Evolutionary conservation across 2,329 filamentous ascomycete genomes (phyloP).

Genomic region (Hymenoscyphus repandus): DNA sequence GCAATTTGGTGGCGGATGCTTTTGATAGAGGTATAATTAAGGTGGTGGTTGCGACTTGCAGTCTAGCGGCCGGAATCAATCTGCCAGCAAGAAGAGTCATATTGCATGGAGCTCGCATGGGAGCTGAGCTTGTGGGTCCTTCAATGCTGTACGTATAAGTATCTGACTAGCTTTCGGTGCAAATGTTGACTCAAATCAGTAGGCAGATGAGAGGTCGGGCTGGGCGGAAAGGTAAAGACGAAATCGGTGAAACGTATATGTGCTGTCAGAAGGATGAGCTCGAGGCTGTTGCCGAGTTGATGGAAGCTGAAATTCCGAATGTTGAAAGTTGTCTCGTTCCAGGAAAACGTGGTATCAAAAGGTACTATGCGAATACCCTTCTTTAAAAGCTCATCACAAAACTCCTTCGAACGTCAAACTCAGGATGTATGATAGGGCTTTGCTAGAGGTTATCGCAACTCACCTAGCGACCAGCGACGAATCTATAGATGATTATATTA

Average conservation of each 20-base stretch:
- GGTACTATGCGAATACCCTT: conserved; percentile 36
- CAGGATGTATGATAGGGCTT: conserved; percentile 44
- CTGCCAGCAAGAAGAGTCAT: conserved; percentile 69
- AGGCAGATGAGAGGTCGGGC: conserved; percentile 77
- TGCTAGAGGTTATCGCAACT: conserved; percentile 66
- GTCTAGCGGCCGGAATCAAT: conserved; percentile 79
- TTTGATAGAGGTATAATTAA: conserved; percentile 65
- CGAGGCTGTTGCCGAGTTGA: conserved; percentile 62
- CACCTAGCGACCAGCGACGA: conserved; percentile 60
- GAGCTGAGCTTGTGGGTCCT: conserved; percentile 68
- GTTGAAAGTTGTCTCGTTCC: conserved; percentile 64
- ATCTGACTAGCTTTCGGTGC: too few species aligned
- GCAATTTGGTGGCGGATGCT: conserved; percentile 64
- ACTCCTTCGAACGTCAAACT: background rate
- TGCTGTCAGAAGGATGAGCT: conserved; percentile 66
- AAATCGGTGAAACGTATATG: conserved; percentile 71
- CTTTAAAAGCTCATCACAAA: background rate
- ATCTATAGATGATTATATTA: conserved; percentile 62
- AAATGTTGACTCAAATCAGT: conserved; percentile 24
- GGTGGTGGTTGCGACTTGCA: conserved; percentile 72
- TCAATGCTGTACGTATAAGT: conserved; percentile 55
- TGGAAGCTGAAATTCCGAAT: conserved; percentile 66
- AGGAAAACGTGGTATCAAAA: conserved; percentile 62
- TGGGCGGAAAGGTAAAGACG: conserved; percentile 73
- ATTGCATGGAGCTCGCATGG: conserved; percentile 70